A percentile compares a stretch with the other conserved stretches of the same genome.
Conservation (phyloP, 208 protist species). For the Trypanosoma platydactyli region DNA sequence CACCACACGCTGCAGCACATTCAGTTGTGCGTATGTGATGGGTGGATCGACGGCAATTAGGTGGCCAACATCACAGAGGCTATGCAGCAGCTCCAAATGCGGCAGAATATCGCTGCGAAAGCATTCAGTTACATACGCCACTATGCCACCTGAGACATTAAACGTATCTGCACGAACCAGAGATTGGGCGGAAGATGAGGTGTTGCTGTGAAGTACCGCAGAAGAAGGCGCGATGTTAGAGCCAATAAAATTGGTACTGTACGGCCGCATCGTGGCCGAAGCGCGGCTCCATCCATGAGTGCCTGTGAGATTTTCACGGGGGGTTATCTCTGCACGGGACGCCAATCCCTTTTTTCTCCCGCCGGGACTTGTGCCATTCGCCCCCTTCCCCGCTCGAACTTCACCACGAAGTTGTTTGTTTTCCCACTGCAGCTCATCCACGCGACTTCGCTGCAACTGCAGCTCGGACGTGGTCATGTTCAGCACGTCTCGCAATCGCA, state of each 20-base stretch:
- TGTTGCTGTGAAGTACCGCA: background rate
- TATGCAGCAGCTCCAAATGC: constrained; percentile 36
- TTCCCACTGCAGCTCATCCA: constrained; percentile 30
- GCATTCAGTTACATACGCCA: constrained; percentile 24
- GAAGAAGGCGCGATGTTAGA: background rate
- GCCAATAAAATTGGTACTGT: too few species aligned
- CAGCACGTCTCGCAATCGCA: constrained; percentile 33
- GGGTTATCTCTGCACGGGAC: background rate
- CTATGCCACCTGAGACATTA: constrained; percentile 8
- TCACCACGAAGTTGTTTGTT: constrained; percentile 27
- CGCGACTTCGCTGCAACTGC: constrained; percentile 17
- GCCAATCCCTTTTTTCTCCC: background rate
- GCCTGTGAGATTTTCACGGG: background rate
- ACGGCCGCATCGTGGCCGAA: background rate
- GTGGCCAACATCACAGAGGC: constrained; percentile 25
- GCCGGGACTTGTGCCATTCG: background rate
- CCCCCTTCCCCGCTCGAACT: constrained; percentile 4
- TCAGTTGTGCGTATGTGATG: constrained; percentile 28
- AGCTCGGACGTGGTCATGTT: constrained; percentile 30
- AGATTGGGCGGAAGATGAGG: background rate
- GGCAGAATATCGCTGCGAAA: constrained; percentile 25
- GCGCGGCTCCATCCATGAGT: background rate
- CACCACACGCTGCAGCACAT: constrained; percentile 23
- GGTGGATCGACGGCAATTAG: constrained; percentile 31
- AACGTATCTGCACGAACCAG: background rate